phyloP scores from a whole-genome alignment of 2,329 filamentous ascomycete genomes.

The Aplosporella prunicola region DNA sequence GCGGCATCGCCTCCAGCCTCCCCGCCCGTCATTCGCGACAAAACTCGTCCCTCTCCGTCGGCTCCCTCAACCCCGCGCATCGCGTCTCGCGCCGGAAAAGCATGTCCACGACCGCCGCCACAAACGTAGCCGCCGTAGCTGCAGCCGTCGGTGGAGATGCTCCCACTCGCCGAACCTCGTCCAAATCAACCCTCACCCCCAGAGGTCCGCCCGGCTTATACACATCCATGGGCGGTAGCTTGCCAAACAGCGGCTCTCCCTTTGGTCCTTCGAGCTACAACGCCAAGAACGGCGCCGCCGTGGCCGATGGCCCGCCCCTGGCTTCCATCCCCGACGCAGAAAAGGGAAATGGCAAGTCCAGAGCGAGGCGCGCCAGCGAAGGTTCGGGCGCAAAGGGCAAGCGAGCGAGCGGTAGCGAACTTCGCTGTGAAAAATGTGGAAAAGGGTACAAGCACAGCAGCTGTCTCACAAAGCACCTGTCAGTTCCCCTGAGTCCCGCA shows the following conservation, averaged over 20 bases:
- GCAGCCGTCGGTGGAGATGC: conserved; percentile 55
- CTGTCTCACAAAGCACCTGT: conserved; percentile 99
- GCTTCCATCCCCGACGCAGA: conserved; percentile 35
- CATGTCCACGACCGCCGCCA: conserved; percentile 64
- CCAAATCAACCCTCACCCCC: conserved; percentile 45
- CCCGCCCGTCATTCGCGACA: conserved; percentile 46
- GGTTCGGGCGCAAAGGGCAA: conserved; percentile 66
- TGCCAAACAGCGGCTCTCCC: conserved; percentile 45
- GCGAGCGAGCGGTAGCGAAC: conserved; percentile 71
- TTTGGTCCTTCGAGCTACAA: conserved; percentile 28
- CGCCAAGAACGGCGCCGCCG: conserved; percentile 48
- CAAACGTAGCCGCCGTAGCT: conserved; percentile 66
- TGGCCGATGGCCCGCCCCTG: conserved; percentile 60
- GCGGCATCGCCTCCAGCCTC: conserved; percentile 50
- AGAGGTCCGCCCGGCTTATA: conserved; percentile 44
- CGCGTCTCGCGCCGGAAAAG: conserved; percentile 91
- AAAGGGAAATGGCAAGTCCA: conserved; percentile 41
- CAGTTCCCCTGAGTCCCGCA: conserved; percentile 56
- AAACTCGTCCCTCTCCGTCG: conserved; percentile 70
- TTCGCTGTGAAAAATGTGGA: conserved; percentile 95
- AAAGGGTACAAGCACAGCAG: conserved; percentile 99
- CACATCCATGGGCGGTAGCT: conserved; percentile 57
- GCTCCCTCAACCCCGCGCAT: conserved; percentile 69
- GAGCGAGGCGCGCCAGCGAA: conserved; percentile 65
- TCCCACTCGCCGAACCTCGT: conserved; percentile 58